phyloP scores from a whole-genome alignment of 1,139 yeast species.

The Ogataea hybrid region DNA sequence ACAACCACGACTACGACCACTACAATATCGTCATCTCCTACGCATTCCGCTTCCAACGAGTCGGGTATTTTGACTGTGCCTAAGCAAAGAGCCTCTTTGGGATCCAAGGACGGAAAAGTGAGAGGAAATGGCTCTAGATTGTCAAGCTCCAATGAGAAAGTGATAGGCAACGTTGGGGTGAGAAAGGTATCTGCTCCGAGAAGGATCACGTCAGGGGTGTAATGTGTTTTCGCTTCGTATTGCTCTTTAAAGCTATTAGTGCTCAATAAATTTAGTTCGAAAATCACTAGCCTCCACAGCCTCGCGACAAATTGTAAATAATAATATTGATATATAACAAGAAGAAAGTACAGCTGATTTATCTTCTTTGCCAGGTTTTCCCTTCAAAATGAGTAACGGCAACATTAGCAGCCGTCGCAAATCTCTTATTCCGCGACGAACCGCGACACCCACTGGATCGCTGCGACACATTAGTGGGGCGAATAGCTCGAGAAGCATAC shows the following conservation, averaged over 20 bases:
- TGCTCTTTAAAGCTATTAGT: conserved; percentile 9
- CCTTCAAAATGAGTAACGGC: not conserved
- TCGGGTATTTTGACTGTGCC: conserved; percentile 24
- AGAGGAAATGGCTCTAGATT: conserved; percentile 18
- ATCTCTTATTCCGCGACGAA: conserved; percentile 19
- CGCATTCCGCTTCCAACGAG: conserved; percentile 23
- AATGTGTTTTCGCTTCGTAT: not conserved
- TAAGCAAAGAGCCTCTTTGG: conserved; percentile 28
- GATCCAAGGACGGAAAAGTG: conserved; percentile 22
- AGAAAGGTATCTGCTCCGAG: conserved; percentile 36
- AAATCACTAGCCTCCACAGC: not conserved
- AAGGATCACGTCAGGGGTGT: conserved; percentile 24
- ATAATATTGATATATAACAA: conserved; percentile 6
- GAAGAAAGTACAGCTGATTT: not conserved
- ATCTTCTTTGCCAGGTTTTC: not conserved
- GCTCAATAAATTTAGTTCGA: conserved; percentile 1
- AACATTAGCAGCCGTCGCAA: conserved; percentile 4
- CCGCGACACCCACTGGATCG: conserved; percentile 4
- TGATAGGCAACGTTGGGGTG: conserved; percentile 34
- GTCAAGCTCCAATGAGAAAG: conserved; percentile 28
- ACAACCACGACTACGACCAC: conserved; percentile 33
- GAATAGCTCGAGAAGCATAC: conserved; percentile 9
- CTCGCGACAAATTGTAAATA: conserved; percentile 7
- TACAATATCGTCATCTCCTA: conserved; percentile 32
- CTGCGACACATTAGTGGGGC: conserved; percentile 1